Evolutionary conservation across 176 grass and related monocot species (phyloP), one percentile per base, ranked within the genome.

Genomic region (Cocos nucifera): DNA sequence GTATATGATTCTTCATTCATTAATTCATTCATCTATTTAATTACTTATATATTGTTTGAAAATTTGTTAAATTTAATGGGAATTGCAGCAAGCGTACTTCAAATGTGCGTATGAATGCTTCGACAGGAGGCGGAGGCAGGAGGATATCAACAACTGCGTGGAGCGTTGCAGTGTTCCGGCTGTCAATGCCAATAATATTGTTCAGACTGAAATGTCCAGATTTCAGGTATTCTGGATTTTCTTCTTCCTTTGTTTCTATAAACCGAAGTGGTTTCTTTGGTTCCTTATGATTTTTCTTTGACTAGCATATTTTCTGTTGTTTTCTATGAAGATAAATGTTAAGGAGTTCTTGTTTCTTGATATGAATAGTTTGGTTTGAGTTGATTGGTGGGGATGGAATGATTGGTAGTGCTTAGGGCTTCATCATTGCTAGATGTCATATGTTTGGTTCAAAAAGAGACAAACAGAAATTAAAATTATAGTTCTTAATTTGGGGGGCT

Each of bases 81-180:
- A 50, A 76, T 75, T 83, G 73, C 62, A 97, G 93, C 77, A 91
- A 97, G 87, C 79, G 2, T 97, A 92, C 81, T 97, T 97, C 78
- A 85, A 83, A 74, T 91, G 93, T 78, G 93, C 93, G 32, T 85
- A 91, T 57, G 87, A 91, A 0, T 91, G 93, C 70, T 97, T 97
- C 64, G 93, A 97, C 79, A 65, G 93, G 26, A 71, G 81, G 25
- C 62, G 67, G 48, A 80, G 22, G 24, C 93, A 91, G 66, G 87
- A 97, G 24, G 81, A 77, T 51, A 92, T 97, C 56, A 81, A 75
- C 55, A 85, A 56, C 52, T 97, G 87, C 4, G 93, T 97, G 9
- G 93, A 97, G 83, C 83, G 85, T 35, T 97, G 93, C 53, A 88
- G 84, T 51, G 70, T 97, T 44, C 93, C 87, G 19, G 87, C 76